phyloP scores from a whole-genome alignment of 306 rosid genomes.

The Leucaena leucocephala region DNA sequence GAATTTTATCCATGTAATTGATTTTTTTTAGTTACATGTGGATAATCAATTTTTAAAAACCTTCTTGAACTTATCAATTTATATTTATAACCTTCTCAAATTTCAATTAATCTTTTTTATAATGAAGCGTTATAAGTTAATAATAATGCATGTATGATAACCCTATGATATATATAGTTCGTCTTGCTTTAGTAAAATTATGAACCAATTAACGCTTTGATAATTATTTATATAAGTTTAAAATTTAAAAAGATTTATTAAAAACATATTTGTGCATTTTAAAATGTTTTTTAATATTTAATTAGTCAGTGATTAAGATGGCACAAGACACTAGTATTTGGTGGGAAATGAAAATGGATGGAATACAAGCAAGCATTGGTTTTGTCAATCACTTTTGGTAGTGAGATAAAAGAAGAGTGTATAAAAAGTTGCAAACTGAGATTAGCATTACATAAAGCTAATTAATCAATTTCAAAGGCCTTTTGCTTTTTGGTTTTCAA shows the following conservation, averaged over 20 bases:
- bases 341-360: constrained; percentile 14
- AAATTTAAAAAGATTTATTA: neutral
- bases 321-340: neutral
- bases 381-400: constrained; percentile 16
- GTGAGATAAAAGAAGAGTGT: neutral
- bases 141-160: neutral
- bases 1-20: neutral
- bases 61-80: too few species aligned
- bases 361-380: constrained; percentile 5
- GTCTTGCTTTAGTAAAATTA: neutral
- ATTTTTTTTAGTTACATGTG: too few species aligned
- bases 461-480: constrained; percentile 13
- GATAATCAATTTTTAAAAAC: too few species aligned
- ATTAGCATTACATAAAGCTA: constrained; percentile 2
- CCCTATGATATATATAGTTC: neutral
- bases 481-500: constrained; percentile 4
- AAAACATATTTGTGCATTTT: too few species aligned
- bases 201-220: neutral
- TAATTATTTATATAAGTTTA: neutral
- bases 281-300: neutral
- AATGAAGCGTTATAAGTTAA: too few species aligned
- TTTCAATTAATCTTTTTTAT: too few species aligned
- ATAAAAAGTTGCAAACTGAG: neutral
- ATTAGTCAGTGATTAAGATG: constrained; percentile 4
- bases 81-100: too few species aligned